phyloP scores from a whole-genome alignment of 2,329 filamentous ascomycete genomes.

The Septoria linicola region DNA sequence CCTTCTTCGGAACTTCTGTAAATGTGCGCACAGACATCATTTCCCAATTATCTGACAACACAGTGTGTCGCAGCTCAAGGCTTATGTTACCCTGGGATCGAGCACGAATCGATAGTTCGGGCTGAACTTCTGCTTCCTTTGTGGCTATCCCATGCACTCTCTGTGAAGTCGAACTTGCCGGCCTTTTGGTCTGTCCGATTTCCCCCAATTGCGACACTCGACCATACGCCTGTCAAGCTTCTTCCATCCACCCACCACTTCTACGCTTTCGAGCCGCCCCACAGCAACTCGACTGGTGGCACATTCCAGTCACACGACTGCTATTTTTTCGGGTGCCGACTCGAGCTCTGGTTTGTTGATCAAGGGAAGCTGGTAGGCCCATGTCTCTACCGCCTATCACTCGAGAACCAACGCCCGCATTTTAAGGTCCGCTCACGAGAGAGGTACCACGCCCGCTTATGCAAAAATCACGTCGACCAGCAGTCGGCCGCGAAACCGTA shows the following conservation, averaged over 20 bases:
- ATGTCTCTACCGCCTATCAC: slow-evolving; percentile 7
- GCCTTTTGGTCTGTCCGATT: too few relatives aligned
- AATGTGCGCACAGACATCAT: too few relatives aligned
- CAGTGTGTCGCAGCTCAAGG: background rate
- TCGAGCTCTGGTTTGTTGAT: background rate
- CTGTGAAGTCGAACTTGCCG: too few relatives aligned
- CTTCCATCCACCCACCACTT: too few relatives aligned
- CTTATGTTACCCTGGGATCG: background rate
- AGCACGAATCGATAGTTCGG: background rate
- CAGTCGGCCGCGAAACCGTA: slow-evolving; percentile 1
- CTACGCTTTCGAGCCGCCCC: background rate
- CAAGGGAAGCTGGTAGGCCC: background rate
- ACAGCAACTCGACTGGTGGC: background rate
- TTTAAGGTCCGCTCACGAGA: background rate
- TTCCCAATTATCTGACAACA: too few relatives aligned
- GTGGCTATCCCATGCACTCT: background rate
- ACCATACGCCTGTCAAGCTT: too few relatives aligned
- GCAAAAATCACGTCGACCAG: background rate
- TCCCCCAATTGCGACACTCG: too few relatives aligned
- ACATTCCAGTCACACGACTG: slow-evolving; percentile 9
- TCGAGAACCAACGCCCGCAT: slow-evolving; percentile 4
- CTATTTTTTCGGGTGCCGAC: background rate
- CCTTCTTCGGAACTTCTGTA: background rate
- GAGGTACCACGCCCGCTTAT: slow-evolving; percentile 4
- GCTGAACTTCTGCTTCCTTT: background rate